Conservation (phyloP, 2,329 filamentous ascomycete genomes). For the Verticillium longisporum region DNA sequence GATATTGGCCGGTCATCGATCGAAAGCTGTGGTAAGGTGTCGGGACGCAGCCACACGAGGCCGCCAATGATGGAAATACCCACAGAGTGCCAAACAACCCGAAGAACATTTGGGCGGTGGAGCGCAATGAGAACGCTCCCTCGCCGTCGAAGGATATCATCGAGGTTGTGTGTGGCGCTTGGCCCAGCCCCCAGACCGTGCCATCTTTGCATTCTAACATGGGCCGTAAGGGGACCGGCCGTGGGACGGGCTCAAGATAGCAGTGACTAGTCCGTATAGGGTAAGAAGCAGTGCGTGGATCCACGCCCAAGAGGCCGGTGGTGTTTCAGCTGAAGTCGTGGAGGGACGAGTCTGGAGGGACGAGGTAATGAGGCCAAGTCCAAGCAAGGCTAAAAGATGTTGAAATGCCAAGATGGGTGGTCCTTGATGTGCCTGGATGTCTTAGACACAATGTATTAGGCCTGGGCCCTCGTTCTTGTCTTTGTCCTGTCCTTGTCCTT, state of each 20-base stretch:
- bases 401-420: not conserved
- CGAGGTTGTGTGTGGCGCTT: not conserved
- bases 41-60: too few species aligned
- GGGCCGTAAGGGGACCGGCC: not conserved
- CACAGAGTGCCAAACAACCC: not conserved
- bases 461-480: not conserved
- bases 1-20: not conserved
- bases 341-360: not conserved
- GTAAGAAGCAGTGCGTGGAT: not conserved
- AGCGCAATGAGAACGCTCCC: not conserved
- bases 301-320: slow-evolving; percentile 1
- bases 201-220: not conserved
- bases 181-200: not conserved
- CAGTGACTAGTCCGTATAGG: not conserved
- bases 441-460: not conserved
- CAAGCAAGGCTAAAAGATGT: not conserved
- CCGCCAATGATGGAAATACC: not conserved
- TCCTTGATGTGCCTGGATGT: not conserved
- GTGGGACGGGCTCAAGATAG: not conserved
- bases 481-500: not conserved
- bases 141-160: not conserved
- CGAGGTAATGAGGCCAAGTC: not conserved
- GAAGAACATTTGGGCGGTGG: not conserved
- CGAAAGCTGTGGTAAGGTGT: not conserved
- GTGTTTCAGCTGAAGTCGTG: slow-evolving; percentile 4